Percentiles rank a stretch among this genome's conserved stretches.
phyloP scores from a whole-genome alignment of 2,329 filamentous ascomycete genomes.

The Lachnellula suecica region DNA sequence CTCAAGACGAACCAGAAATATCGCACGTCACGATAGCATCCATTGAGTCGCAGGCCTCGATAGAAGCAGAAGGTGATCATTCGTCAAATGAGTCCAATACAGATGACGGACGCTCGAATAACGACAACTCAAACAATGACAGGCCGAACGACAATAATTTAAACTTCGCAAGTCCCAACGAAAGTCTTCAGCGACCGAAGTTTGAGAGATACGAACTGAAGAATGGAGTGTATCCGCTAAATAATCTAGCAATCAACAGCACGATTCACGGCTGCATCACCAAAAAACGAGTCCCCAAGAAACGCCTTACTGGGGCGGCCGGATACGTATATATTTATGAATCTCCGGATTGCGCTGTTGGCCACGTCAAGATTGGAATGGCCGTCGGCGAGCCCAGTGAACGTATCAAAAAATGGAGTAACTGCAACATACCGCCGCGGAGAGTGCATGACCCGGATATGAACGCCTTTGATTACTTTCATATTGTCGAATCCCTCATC shows the following conservation, averaged over 20 bases:
- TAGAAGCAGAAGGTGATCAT: too few species aligned
- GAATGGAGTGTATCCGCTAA: too few species aligned
- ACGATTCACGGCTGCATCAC: neutral
- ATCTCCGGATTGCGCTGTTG: neutral
- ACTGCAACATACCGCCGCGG: neutral
- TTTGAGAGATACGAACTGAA: neutral
- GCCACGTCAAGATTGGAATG: neutral
- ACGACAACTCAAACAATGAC: too few species aligned
- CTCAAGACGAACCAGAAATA: neutral
- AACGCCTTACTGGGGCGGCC: neutral
- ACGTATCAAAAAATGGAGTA: neutral
- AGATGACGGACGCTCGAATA: too few species aligned
- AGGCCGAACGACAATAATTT: too few species aligned
- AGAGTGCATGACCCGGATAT: neutral
- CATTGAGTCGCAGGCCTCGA: neutral
- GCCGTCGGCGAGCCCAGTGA: neutral
- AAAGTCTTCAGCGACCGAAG: neutral
- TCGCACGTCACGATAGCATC: neutral
- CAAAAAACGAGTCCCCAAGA: neutral
- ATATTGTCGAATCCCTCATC: neutral
- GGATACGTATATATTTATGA: neutral
- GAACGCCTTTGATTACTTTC: neutral
- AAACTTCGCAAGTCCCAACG: neutral
- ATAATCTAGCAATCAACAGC: neutral
- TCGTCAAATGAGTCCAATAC: too few species aligned